Evolutionary conservation across 768 basidiomycete species (phyloP).

Genomic region (Pulveroboletus sp.): DNA sequence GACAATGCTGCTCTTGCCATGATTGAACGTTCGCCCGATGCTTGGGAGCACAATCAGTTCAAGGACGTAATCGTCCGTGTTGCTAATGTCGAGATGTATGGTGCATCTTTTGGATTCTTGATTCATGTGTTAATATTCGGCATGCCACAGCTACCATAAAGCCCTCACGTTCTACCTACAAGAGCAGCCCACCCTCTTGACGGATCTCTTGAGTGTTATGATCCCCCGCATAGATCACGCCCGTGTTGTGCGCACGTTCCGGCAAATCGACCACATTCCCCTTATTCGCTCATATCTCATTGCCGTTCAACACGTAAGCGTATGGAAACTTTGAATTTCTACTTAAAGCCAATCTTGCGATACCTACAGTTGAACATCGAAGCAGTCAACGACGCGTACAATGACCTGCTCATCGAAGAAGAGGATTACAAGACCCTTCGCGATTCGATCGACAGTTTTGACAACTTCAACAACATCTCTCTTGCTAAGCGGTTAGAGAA

Average conservation of each 20-base stretch:
- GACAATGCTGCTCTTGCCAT: constrained; percentile 98
- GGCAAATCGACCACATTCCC: constrained; percentile 91
- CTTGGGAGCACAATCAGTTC: constrained; percentile 99
- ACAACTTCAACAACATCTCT: constrained; percentile 91
- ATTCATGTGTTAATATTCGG: constrained; percentile 3
- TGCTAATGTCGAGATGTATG: constrained; percentile 95
- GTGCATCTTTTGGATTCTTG: neutral
- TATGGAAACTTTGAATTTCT: neutral
- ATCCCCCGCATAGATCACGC: constrained; percentile 93
- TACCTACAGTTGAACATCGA: constrained; percentile 80
- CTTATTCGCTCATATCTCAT: constrained; percentile 95
- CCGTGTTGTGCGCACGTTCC: constrained; percentile 94
- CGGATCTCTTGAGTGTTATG: constrained; percentile 87
- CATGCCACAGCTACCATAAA: constrained; percentile 76
- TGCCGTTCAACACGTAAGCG: constrained; percentile 84
- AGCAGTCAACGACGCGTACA: constrained; percentile 97
- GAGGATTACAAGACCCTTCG: constrained; percentile 98
- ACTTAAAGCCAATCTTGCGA: neutral
- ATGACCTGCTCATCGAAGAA: constrained; percentile 96
- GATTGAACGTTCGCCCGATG: constrained; percentile 98
- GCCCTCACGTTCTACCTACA: constrained; percentile 90
- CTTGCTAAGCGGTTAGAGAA: constrained; percentile 83
- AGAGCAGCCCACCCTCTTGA: constrained; percentile 89
- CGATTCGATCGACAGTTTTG: constrained; percentile 96
- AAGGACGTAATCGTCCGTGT: constrained; percentile 96